Percentiles rank a stretch among this genome's conserved stretches.
Conservation (phyloP, 495 filamentous ascomycete species). For the Baudoinia panamericana region DNA sequence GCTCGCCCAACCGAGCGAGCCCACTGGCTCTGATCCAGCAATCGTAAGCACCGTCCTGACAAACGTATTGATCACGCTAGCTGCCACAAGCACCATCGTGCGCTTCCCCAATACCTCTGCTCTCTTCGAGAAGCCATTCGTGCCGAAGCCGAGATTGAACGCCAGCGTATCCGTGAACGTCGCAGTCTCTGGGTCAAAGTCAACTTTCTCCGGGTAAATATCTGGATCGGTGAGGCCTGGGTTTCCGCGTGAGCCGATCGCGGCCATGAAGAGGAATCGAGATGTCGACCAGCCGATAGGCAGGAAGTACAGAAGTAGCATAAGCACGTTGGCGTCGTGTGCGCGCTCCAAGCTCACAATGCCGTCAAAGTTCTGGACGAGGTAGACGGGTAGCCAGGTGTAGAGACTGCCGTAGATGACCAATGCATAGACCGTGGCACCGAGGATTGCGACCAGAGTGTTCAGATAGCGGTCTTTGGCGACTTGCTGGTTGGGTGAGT, state of each 20-base stretch:
- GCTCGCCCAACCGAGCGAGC: conserved; percentile 54
- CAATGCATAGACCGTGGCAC: conserved; percentile 50
- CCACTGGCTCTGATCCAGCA: conserved; percentile 50
- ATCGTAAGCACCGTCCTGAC: conserved; percentile 49
- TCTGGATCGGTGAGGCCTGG: conserved; percentile 15
- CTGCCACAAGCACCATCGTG: conserved; percentile 45
- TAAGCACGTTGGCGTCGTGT: conserved; percentile 41
- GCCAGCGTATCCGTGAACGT: conserved; percentile 45
- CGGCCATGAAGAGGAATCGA: conserved; percentile 61
- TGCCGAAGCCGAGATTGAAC: conserved; percentile 40
- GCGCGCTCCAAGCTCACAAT: conserved; percentile 51
- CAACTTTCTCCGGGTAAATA: conserved; percentile 29
- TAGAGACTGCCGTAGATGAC: conserved; percentile 49
- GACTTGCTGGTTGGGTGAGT: conserved; percentile 49
- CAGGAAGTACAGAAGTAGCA: conserved; percentile 42
- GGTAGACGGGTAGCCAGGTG: conserved; percentile 49
- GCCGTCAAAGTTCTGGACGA: conserved; percentile 57
- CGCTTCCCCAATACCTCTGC: conserved; percentile 52
- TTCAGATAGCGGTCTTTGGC: conserved; percentile 51
- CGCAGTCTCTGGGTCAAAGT: conserved; percentile 42
- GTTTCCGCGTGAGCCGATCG: conserved; percentile 24
- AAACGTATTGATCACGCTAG: conserved; percentile 48
- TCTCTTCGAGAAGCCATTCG: conserved; percentile 33
- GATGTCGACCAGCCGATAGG: conserved; percentile 54
- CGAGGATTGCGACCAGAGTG: conserved; percentile 48